Percentiles rank a stretch among this genome's conserved stretches.
Evolutionary conservation across 1,284 basidiomycete genomes (phyloP).

Genomic region (Melampsora americana): DNA sequence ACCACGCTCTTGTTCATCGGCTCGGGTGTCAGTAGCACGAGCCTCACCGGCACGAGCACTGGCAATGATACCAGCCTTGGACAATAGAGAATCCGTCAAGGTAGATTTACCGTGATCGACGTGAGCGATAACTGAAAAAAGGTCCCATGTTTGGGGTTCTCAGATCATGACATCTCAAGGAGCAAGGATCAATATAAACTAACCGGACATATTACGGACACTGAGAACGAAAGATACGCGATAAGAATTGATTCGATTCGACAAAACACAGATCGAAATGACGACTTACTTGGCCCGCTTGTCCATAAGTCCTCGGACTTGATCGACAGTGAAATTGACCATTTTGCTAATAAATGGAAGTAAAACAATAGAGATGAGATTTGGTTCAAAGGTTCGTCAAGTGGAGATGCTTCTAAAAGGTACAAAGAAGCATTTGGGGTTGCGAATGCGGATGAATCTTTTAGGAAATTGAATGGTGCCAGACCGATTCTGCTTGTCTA

Average conservation of each 20-base stretch:
- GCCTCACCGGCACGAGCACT: conserved; percentile 89
- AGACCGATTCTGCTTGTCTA: too few relatives aligned
- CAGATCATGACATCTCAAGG: not conserved
- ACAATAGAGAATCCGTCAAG: conserved; percentile 96
- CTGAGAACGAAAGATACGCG: conserved; percentile 46
- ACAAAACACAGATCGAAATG: not conserved
- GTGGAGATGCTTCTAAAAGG: too few relatives aligned
- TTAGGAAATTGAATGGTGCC: too few relatives aligned
- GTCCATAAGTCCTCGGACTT: conserved; percentile 44
- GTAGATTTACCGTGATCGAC: conserved; percentile 99
- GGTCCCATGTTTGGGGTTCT: not conserved
- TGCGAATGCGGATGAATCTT: too few relatives aligned
- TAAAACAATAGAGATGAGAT: not conserved
- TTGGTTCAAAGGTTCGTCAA: too few relatives aligned
- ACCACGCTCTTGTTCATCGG: conserved; percentile 99
- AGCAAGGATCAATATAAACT: not conserved
- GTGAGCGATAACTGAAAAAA: conserved; percentile 53
- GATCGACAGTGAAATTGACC: conserved; percentile 45
- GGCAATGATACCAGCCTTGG: conserved; percentile 99
- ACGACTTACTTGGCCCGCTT: conserved; percentile 45
- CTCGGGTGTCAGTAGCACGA: conserved; percentile 96
- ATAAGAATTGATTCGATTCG: not conserved
- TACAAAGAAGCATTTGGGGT: too few relatives aligned
- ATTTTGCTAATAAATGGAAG: conserved; percentile 38
- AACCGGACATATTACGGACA: conserved; percentile 44